A percentile compares a stretch with the other conserved stretches of the same genome.
These are phyloP conservation scores for Ophiostoma montium DNA, from an alignment of 2,329 filamentous ascomycete species.

Conservation along the genomic window DNA sequence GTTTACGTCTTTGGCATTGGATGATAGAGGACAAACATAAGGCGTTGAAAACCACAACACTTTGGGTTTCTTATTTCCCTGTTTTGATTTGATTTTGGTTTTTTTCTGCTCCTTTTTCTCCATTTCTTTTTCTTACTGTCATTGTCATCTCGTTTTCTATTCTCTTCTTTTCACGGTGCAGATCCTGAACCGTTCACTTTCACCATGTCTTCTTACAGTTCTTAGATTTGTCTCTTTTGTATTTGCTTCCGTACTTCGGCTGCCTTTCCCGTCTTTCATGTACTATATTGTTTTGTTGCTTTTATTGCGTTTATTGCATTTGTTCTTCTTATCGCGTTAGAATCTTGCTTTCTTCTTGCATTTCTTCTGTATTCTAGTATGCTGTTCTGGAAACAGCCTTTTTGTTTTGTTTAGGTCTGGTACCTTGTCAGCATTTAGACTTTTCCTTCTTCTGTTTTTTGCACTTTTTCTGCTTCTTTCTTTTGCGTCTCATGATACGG, in stretches of 20 bases:
- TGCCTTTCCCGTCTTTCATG: too few relatives aligned
- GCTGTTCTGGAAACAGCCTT: conserved; percentile 11
- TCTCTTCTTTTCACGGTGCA: too few relatives aligned
- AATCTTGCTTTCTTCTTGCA: conserved; percentile 2
- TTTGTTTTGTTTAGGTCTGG: neutral
- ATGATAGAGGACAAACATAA: conserved; percentile 1
- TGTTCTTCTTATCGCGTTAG: too few relatives aligned
- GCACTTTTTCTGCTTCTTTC: conserved; percentile 2
- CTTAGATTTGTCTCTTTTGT: neutral
- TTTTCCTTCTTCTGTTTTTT: neutral
- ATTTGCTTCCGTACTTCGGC: too few relatives aligned
- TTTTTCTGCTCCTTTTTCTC: neutral
- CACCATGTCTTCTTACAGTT: too few relatives aligned
- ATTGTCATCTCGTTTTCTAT: too few relatives aligned
- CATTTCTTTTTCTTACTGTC: neutral
- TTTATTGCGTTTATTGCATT: too few relatives aligned
- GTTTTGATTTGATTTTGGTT: neutral
- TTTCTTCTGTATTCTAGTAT: neutral
- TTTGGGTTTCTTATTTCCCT: too few relatives aligned
- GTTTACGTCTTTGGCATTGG: neutral
- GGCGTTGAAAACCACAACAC: conserved; percentile 7
- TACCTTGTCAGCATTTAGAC: too few relatives aligned
- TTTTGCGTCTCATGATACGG: neutral
- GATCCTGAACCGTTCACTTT: too few relatives aligned
- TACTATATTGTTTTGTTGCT: too few relatives aligned